Evolutionary conservation across 257 asterid genomes (phyloP), one percentile per base, ranked within the genome.

Genomic region (Nicotiana paniculata): DNA sequence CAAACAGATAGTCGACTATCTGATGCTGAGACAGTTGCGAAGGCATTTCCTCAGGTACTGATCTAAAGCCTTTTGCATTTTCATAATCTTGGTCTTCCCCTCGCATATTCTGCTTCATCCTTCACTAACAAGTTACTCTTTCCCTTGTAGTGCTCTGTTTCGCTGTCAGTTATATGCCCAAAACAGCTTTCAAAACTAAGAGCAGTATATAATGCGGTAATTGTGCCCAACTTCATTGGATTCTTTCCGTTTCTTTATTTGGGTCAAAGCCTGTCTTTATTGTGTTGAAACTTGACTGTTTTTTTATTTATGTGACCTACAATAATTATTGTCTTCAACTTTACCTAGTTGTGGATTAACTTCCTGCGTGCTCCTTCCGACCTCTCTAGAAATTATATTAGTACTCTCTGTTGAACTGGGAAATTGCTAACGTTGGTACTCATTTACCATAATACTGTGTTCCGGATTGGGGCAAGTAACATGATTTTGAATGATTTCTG

Each of bases 101-200:
- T 51, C 63, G 4, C 10, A 55, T 75, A 75, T 26, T 51, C 43
- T 48, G 63, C 63, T 51, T 75, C 79, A 51, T 75, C 63, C 46
- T 75, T 48, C 5, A 13, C 79, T 75, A 24, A 75, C 79, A 75
- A 75, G 26, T 75, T 51, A 51, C 63, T 75, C 63, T 48, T 74
- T 51, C 79, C 63, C 26, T 85, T 90, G 93, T 98, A 96, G 99
- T 86, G 87, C 85, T 90, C 91, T 77, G 82, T 96, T 87, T 96
- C 98, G 84, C 89, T 96, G 74, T 94, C 99, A 57, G 93, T 96
- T 77, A 85, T 96, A 82, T 94, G 98, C 87, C 99, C 99, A 24
- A 96, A 94, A 91, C 92, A 92, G 89, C 96, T 96, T 85, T 93
- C 98, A 24, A 93, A 93, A 88, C 92, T 96, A 77, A 90, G 85